These are phyloP conservation scores for Arthromyces matolae DNA, from an alignment of 768 basidiomycete species.

Conservation along the genomic window DNA sequence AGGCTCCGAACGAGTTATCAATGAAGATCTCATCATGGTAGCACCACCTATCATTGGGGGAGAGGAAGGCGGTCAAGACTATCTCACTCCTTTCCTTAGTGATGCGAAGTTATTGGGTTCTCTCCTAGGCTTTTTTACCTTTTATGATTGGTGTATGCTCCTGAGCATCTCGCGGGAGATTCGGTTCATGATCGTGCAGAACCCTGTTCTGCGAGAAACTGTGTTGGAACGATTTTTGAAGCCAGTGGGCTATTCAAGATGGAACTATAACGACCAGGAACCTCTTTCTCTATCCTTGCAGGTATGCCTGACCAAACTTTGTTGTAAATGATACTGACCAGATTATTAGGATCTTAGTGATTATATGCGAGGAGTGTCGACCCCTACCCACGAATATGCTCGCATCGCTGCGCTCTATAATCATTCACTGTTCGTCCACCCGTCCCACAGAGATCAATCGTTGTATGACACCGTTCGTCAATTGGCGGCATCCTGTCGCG, in stretches of 20 bases:
- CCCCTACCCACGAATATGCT: conserved; percentile 71
- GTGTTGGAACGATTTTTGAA: conserved; percentile 66
- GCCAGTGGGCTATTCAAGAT: conserved; percentile 70
- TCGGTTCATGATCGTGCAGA: conserved; percentile 45
- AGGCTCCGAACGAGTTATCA: conserved; percentile 27
- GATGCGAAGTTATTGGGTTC: conserved; percentile 47
- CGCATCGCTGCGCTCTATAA: conserved; percentile 56
- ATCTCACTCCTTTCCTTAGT: conserved; percentile 51
- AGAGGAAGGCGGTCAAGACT: conserved; percentile 17
- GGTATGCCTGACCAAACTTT: too few relatives aligned
- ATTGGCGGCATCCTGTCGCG: conserved; percentile 60
- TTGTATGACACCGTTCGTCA: conserved; percentile 42
- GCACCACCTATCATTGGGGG: conserved; percentile 33
- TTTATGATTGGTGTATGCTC: conserved; percentile 67
- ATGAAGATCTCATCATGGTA: conserved; percentile 23
- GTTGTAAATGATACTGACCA: neutral
- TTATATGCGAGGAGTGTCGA: conserved; percentile 76
- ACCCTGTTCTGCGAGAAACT: conserved; percentile 50
- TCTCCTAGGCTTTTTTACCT: conserved; percentile 62
- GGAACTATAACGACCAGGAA: conserved; percentile 59
- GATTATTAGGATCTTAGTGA: conserved; percentile 62
- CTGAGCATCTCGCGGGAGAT: conserved; percentile 55
- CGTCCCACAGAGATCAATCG: conserved; percentile 36
- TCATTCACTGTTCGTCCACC: conserved; percentile 43
- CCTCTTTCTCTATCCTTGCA: conserved; percentile 60